Conservation (phyloP, 2,329 filamentous ascomycete genomes). For the Sordariomycetes sp. region DNA sequence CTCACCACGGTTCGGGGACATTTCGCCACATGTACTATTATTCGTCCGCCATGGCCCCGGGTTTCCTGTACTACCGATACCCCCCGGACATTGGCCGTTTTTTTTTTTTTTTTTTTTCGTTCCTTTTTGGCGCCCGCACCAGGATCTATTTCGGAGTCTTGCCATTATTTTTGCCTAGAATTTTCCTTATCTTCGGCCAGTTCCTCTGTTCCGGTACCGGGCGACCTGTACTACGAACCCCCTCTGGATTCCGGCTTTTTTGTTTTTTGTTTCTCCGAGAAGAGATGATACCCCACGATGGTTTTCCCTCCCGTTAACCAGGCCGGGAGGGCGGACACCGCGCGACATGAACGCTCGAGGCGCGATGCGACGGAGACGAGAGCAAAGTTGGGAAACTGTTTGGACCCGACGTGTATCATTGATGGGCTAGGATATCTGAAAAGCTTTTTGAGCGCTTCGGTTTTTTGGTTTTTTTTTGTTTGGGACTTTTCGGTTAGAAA, state of each 20-base stretch:
- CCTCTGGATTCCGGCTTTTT: neutral
- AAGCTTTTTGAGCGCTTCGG: neutral
- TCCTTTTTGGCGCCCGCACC: neutral
- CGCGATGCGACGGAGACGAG: neutral
- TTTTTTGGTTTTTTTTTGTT: neutral
- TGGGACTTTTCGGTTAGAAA: neutral
- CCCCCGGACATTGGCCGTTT: neutral
- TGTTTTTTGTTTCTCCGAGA: neutral
- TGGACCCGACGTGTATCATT: neutral
- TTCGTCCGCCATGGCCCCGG: neutral
- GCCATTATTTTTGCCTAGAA: neutral
- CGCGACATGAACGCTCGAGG: neutral
- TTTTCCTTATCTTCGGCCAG: neutral
- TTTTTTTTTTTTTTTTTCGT: conserved; percentile 1
- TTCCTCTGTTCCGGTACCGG: neutral
- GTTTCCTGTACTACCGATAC: conserved; percentile 2
- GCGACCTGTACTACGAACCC: conserved; percentile 1
- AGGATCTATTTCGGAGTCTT: neutral
- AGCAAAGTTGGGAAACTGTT: neutral
- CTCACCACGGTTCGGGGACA: neutral
- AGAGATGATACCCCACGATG: neutral
- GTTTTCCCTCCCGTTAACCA: neutral
- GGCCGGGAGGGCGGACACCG: neutral
- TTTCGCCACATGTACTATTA: neutral
- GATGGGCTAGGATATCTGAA: conserved; percentile 1